Percentiles rank a stretch among this genome's conserved stretches.
Conservation (phyloP, 306 rosid genomes). For the Trifolium fragiferum region DNA sequence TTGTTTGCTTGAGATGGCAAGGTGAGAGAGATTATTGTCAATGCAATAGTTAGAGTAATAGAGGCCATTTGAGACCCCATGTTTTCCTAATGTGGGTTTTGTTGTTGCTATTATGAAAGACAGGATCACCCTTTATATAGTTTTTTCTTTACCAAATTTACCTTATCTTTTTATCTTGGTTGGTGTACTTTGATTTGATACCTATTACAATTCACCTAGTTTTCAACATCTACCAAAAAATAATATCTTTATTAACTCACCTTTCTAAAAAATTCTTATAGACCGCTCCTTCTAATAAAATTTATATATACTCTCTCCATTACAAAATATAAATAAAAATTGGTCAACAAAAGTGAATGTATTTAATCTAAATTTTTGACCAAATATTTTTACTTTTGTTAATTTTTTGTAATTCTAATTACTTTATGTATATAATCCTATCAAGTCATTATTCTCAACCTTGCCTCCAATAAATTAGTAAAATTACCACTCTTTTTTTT, state of each 20-base stretch:
- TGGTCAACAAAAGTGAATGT: too few relatives aligned
- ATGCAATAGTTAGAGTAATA: slow-evolving; percentile 44
- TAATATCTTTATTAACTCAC: not conserved
- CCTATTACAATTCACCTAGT: not conserved
- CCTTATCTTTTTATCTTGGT: slow-evolving; percentile 33
- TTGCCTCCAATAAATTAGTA: too few relatives aligned
- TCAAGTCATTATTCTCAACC: too few relatives aligned
- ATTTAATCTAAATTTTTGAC: too few relatives aligned
- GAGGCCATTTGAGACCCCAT: slow-evolving; percentile 59
- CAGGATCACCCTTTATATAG: slow-evolving; percentile 55
- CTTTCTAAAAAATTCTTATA: not conserved
- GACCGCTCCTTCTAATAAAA: too few relatives aligned
- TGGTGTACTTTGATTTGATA: slow-evolving; percentile 1
- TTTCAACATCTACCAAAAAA: not conserved
- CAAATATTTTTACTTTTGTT: too few relatives aligned
- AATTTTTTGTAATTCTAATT: too few relatives aligned
- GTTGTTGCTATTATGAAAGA: slow-evolving; percentile 31
- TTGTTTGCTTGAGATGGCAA: slow-evolving; percentile 39
- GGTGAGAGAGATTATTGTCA: slow-evolving; percentile 47
- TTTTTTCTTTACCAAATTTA: slow-evolving; percentile 39
- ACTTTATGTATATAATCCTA: too few relatives aligned
- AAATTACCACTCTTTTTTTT: too few relatives aligned
- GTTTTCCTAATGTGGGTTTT: slow-evolving; percentile 39
- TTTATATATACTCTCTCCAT: too few relatives aligned
- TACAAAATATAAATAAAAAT: too few relatives aligned